Evolutionary conservation across 1,284 basidiomycete species (phyloP).

Genomic region (Volvariella volvacea): DNA sequence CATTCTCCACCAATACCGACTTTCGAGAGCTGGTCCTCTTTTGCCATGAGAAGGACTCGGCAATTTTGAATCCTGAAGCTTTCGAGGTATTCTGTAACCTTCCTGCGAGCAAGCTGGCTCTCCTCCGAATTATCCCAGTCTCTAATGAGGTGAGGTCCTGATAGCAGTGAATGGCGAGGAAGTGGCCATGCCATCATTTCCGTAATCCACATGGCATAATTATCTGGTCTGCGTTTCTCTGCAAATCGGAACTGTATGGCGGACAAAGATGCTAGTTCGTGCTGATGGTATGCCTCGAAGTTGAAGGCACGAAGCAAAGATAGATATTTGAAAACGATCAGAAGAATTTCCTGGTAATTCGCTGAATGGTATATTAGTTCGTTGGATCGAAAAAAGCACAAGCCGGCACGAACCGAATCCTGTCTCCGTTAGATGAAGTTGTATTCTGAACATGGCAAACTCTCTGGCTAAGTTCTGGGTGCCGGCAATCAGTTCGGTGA

Average conservation of each 20-base stretch:
- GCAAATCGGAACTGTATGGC: slow-evolving; percentile 83
- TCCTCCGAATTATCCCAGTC: slow-evolving; percentile 54
- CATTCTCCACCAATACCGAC: slow-evolving; percentile 48
- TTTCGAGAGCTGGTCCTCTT: slow-evolving; percentile 58
- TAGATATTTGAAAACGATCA: slow-evolving; percentile 84
- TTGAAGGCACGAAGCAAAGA: slow-evolving; percentile 69
- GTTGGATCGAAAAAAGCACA: slow-evolving; percentile 31
- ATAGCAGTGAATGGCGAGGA: slow-evolving; percentile 76
- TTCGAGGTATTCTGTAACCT: slow-evolving; percentile 62
- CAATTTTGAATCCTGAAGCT: slow-evolving; percentile 55
- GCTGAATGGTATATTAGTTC: slow-evolving; percentile 31
- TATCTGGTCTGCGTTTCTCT: slow-evolving; percentile 78
- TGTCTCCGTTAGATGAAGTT: slow-evolving; percentile 76
- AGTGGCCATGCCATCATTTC: slow-evolving; percentile 76
- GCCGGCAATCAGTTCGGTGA: slow-evolving; percentile 74
- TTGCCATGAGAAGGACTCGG: slow-evolving; percentile 76
- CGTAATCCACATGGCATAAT: slow-evolving; percentile 77
- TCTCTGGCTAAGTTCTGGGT: slow-evolving; percentile 71
- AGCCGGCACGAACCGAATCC: slow-evolving; percentile 53
- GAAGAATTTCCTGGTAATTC: slow-evolving; percentile 72
- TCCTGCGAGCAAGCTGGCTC: slow-evolving; percentile 35
- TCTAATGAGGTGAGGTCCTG: slow-evolving; percentile 68
- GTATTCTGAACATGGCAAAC: slow-evolving; percentile 88
- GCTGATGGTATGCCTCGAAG: slow-evolving; percentile 71
- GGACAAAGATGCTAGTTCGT: slow-evolving; percentile 74